Conservation (phyloP, 495 filamentous ascomycete genomes). For the Trichoderma parareesei region DNA sequence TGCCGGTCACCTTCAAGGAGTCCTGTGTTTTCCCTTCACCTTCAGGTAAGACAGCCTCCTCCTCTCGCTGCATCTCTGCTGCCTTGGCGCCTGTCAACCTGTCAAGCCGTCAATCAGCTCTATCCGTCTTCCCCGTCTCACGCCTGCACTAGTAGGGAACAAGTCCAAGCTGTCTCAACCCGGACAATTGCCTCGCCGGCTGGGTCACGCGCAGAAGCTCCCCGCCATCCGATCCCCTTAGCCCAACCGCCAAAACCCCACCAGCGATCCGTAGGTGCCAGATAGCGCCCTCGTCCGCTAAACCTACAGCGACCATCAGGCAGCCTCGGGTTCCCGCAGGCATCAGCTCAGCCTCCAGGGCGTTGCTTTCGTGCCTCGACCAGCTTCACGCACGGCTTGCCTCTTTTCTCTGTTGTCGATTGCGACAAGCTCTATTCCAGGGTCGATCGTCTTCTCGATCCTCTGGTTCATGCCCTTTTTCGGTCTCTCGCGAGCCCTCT, state of each 20-base stretch:
- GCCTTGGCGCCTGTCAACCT: too few species aligned
- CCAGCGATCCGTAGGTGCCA: too few species aligned
- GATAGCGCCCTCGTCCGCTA: not conserved
- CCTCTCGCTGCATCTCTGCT: too few species aligned
- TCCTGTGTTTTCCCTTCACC: too few species aligned
- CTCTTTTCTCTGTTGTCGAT: not conserved
- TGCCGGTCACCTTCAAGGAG: not conserved
- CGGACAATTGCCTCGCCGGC: constrained; percentile 6
- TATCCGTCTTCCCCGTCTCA: too few species aligned
- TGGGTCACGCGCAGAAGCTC: not conserved
- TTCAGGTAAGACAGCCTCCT: too few species aligned
- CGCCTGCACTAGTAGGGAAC: too few species aligned
- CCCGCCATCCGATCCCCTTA: not conserved
- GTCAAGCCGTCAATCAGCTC: too few species aligned
- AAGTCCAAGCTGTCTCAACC: too few species aligned
- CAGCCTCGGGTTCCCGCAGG: constrained; percentile 9
- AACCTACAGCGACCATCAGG: not conserved
- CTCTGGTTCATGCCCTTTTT: not conserved
- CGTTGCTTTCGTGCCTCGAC: not conserved
- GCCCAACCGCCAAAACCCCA: not conserved
- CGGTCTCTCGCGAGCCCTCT: not conserved
- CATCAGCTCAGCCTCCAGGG: constrained; percentile 10
- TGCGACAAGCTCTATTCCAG: not conserved
- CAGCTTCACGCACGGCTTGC: not conserved
- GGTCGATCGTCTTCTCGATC: not conserved